Evolutionary conservation across 148 eudicot genomes (phyloP).

Genomic region (Chenopodium berlandieri): DNA sequence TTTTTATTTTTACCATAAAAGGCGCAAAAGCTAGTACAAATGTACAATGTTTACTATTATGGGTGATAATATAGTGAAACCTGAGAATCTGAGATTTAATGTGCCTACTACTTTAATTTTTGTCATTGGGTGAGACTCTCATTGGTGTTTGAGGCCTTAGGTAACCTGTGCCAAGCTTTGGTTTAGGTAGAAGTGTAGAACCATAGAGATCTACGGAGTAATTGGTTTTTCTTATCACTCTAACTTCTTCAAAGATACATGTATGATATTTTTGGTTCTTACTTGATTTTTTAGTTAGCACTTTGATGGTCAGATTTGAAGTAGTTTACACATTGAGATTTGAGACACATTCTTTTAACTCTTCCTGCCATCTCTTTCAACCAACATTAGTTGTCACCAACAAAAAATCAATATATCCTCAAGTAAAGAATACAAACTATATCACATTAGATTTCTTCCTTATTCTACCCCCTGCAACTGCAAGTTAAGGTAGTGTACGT

Average conservation of each 20-base stretch:
- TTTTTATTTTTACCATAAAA: too few species aligned
- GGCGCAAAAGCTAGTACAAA: not conserved
- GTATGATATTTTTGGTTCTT: not conserved
- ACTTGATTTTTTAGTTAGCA: not conserved
- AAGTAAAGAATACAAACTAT: not conserved
- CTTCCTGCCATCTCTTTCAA: constrained; percentile 4
- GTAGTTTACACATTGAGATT: not conserved
- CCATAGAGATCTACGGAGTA: not conserved
- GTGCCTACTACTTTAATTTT: not conserved
- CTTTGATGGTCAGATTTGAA: not conserved
- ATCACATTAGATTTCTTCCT: not conserved
- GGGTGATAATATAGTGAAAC: not conserved
- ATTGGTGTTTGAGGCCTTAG: not conserved
- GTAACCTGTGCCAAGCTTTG: not conserved
- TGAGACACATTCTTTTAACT: not conserved
- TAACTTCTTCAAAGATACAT: not conserved
- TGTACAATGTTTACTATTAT: too few species aligned
- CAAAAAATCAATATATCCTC: not conserved
- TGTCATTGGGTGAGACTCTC: too few species aligned
- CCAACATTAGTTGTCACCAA: not conserved
- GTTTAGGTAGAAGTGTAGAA: not conserved
- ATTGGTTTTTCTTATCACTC: not conserved
- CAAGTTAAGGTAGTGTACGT: not conserved
- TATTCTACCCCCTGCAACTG: not conserved
- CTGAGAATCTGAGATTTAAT: not conserved